Evolutionary conservation across 2,329 filamentous ascomycete species (phyloP).

Genomic region (Paecilomyces niveus): DNA sequence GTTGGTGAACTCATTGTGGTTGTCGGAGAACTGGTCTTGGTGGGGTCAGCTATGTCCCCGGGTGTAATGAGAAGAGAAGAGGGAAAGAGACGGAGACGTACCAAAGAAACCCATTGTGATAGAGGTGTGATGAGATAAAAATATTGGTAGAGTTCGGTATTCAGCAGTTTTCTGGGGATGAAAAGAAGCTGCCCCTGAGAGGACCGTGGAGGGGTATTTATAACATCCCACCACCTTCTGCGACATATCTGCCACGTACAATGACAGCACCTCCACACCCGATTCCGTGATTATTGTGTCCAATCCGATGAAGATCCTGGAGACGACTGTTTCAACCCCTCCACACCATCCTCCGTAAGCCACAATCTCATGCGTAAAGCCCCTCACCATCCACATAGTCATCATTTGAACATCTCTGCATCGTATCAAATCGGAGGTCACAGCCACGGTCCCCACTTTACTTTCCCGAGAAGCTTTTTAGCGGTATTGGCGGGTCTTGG

Average conservation of each 20-base stretch:
- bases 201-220: not conserved
- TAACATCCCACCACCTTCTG: not conserved
- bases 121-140: not conserved
- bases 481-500: not conserved
- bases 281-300: not conserved
- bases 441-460: not conserved
- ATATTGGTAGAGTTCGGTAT: slow-evolving; percentile 1
- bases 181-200: not conserved
- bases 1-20: slow-evolving; percentile 21
- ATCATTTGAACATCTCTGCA: not conserved
- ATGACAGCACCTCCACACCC: not conserved
- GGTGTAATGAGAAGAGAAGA: slow-evolving; percentile 32
- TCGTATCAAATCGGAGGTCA: not conserved
- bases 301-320: not conserved
- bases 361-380: not conserved
- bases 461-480: not conserved
- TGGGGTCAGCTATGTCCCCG: slow-evolving; percentile 1
- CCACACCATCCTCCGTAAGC: not conserved
- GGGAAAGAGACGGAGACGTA: slow-evolving; percentile 21
- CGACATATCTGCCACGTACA: not conserved
- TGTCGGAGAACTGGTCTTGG: not conserved
- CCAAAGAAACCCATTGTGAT: slow-evolving; percentile 19
- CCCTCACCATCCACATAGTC: not conserved
- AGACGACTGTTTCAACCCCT: too few relatives aligned
- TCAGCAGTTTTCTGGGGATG: not conserved